Conservation (phyloP, 2,329 filamentous ascomycete genomes). For the Ilyonectria sp. region DNA sequence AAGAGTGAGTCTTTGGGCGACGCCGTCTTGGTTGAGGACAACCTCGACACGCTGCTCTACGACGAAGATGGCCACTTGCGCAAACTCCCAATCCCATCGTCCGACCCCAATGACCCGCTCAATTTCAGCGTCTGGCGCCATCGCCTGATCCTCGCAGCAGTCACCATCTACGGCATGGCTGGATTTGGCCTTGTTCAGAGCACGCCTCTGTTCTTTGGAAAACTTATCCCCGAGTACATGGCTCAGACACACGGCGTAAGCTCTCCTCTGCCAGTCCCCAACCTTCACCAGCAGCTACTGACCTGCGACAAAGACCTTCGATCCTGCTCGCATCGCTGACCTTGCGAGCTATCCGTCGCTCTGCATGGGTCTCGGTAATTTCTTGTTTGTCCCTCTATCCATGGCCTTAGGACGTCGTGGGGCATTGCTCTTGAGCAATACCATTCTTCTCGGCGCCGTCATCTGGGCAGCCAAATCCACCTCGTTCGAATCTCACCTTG, state of each 20-base stretch:
- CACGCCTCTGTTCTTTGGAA: not conserved
- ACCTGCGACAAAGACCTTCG: not conserved
- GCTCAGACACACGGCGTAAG: not conserved
- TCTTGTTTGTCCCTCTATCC: not conserved
- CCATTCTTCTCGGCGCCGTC: not conserved
- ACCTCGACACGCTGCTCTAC: slow-evolving; percentile 6
- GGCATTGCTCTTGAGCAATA: not conserved
- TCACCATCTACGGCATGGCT: not conserved
- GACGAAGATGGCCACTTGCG: slow-evolving; percentile 11
- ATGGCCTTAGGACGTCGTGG: not conserved
- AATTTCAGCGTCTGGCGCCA: slow-evolving; percentile 1
- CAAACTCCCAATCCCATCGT: slow-evolving; percentile 15
- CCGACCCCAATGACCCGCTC: slow-evolving; percentile 21
- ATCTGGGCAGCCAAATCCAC: slow-evolving; percentile 4
- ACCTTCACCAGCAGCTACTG: not conserved
- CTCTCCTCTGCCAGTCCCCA: not conserved
- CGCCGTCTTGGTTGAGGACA: not conserved
- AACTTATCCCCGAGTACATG: not conserved
- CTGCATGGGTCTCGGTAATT: not conserved
- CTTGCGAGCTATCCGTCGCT: slow-evolving; percentile 3
- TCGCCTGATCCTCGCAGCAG: not conserved
- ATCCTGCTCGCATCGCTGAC: not conserved
- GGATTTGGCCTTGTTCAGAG: not conserved
- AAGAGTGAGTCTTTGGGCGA: not conserved
- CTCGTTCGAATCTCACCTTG: not conserved